phyloP scores from a whole-genome alignment of 441 rosid species.

The Aquilaria agallochum region DNA sequence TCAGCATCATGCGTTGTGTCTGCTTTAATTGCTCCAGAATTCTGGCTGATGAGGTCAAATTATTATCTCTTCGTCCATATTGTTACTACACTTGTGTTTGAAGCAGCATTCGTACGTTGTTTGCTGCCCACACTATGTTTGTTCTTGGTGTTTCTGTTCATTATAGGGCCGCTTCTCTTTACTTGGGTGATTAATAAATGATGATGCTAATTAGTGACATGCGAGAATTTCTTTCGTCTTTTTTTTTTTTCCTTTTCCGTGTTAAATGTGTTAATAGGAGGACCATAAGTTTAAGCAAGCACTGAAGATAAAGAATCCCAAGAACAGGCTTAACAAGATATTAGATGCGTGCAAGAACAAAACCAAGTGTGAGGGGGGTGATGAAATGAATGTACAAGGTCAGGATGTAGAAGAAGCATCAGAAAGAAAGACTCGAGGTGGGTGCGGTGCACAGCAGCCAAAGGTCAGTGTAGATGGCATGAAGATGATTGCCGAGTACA shows the following conservation, averaged over 20 bases:
- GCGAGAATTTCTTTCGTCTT: neutral
- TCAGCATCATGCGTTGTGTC: constrained; percentile 86
- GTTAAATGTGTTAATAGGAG: constrained; percentile 33
- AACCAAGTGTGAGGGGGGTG: constrained; percentile 91
- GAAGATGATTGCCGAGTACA: constrained; percentile 96
- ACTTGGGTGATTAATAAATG: too few relatives aligned
- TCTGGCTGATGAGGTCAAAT: constrained; percentile 67
- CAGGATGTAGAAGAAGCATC: constrained; percentile 79
- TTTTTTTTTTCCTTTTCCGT: constrained; percentile 7
- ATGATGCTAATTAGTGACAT: too few relatives aligned
- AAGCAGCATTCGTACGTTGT: too few relatives aligned
- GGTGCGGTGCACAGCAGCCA: constrained; percentile 68
- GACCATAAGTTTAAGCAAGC: constrained; percentile 99
- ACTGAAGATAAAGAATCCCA: constrained; percentile 87
- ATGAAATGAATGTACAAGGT: constrained; percentile 65
- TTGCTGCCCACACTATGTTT: too few relatives aligned
- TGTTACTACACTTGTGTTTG: too few relatives aligned
- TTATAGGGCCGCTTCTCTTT: too few relatives aligned
- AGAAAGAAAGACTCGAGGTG: constrained; percentile 81
- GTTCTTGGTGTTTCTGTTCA: too few relatives aligned
- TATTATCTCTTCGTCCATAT: too few relatives aligned
- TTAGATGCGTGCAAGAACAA: constrained; percentile 92
- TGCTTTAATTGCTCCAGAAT: constrained; percentile 98
- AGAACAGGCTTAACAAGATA: constrained; percentile 83
- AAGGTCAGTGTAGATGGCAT: constrained; percentile 93